Base-by-base conservation (phyloP, 2,329 filamentous ascomycete genomes). In the Colletotrichum karsti region DNA sequence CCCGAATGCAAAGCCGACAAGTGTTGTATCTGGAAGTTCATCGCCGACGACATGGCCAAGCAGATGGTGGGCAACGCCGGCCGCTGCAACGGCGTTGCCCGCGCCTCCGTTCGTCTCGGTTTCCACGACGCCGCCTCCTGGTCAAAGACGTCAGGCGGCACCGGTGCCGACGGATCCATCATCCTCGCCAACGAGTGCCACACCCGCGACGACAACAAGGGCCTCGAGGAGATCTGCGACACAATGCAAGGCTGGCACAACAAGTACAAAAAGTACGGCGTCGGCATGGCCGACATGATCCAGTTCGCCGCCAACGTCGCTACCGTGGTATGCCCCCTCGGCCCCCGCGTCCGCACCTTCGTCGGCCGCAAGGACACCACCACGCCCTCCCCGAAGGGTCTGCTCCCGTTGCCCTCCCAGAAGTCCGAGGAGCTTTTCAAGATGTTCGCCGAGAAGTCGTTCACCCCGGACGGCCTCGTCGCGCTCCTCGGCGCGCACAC, bases 401-500 rank as follows among this genome's bases (percentile, higher is more conserved):
- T 84, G 3, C 77, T 88, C 1, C 86, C 87, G 0, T 75, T 77
- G 42, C 75, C 78, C 1, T 74, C 77, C 41, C 79, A 81, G n/a
- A 71, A 75, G n/a, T 83, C 85, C n/a, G 78, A 83, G n/a, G 80
- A 78, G 9, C 76, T 87, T 22, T 81, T 87, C 66, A 73, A 78
- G 24, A 77, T 86, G 7, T 89, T 88, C 74, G 73, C 77, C 22
- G 80, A 83, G 67, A 88, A 89, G 76, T 87, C 85, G 3, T 87
- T 89, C 70, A 78, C 75, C 18, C 80, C 82, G 0, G 81, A 81
- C 41, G 84, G 85, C 10, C 81, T 87, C 2, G 83, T 85, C 3
- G 86, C 87, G 5, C 82, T 89, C 2, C 73, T 89, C 9, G 87
- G 87, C 42, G 86, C 87, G 0, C 87, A 89, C 72, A 84, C 83